Evolutionary conservation across 208 protist species (phyloP).

Genomic region (Acanthamoeba divionensis): DNA sequence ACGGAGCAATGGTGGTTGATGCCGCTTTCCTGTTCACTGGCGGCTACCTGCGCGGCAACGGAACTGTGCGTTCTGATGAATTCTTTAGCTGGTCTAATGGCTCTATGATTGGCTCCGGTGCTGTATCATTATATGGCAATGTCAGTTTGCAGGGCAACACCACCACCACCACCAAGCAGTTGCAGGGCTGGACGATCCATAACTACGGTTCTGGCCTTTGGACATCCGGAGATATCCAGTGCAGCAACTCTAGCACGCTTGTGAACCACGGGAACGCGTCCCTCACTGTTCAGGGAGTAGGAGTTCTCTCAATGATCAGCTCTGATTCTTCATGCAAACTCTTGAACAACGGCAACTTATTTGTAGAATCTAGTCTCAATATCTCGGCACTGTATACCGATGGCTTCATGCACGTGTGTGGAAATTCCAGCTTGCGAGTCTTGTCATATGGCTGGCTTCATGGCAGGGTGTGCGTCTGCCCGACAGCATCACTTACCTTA

Average conservation of each 20-base stretch:
- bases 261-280: background rate
- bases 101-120: background rate
- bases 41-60: constrained; percentile 33
- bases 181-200: background rate
- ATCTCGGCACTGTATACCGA: too few species aligned
- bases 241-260: background rate
- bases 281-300: background rate
- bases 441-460: too few species aligned
- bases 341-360: background rate
- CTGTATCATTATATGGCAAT: background rate
- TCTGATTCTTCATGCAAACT: constrained; percentile 2
- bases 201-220: background rate
- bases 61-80: background rate
- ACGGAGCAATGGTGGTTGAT: background rate
- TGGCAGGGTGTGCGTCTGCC: background rate
- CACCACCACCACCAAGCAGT: background rate
- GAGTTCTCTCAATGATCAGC: background rate
- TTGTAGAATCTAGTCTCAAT: too few species aligned
- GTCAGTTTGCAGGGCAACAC: background rate
- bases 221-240: constrained; percentile 4
- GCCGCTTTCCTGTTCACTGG: constrained; percentile 11
- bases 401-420: background rate
- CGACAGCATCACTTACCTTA: constrained; percentile 8
- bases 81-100: too few species aligned
- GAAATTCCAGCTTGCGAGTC: too few species aligned